Evolutionary conservation across 1,284 basidiomycete species (phyloP).

Genomic region (Pholiota adiposa): DNA sequence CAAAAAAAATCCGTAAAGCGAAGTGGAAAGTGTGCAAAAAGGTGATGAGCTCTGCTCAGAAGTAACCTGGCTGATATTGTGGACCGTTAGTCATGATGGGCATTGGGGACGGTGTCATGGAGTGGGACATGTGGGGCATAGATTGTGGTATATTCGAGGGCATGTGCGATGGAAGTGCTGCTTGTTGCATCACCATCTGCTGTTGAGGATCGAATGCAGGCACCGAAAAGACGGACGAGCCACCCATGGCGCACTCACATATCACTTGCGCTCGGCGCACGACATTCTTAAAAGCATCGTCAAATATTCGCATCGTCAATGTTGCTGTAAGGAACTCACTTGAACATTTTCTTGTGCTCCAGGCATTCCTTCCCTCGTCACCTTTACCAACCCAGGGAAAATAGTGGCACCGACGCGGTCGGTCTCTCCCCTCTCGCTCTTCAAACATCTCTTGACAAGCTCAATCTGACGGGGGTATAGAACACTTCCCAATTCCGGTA

Average conservation of each 20-base stretch:
- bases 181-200: conserved; percentile 11
- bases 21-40: conserved; percentile 2
- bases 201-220: conserved; percentile 15
- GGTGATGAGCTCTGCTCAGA: conserved; percentile 1
- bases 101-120: conserved; percentile 10
- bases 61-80: conserved; percentile 9
- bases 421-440: conserved; percentile 67
- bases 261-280: conserved; percentile 83
- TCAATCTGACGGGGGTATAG: conserved; percentile 74
- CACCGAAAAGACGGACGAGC: conserved; percentile 25
- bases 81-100: conserved; percentile 6
- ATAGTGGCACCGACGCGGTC: conserved; percentile 80
- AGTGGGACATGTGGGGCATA: conserved; percentile 10
- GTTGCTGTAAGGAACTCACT: conserved; percentile 27
- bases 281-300: conserved; percentile 47
- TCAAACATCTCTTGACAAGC: conserved; percentile 76
- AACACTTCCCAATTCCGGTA: conserved; percentile 73
- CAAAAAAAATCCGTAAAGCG: not conserved
- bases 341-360: conserved; percentile 56
- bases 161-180: conserved; percentile 7
- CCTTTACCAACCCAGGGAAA: conserved; percentile 84
- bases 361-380: conserved; percentile 49
- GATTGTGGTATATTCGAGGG: conserved; percentile 5
- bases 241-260: conserved; percentile 74
- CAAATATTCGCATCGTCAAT: not conserved